phyloP scores from a whole-genome alignment of 352 stramenopile species.

The Globisporangium megalacanthum region DNA sequence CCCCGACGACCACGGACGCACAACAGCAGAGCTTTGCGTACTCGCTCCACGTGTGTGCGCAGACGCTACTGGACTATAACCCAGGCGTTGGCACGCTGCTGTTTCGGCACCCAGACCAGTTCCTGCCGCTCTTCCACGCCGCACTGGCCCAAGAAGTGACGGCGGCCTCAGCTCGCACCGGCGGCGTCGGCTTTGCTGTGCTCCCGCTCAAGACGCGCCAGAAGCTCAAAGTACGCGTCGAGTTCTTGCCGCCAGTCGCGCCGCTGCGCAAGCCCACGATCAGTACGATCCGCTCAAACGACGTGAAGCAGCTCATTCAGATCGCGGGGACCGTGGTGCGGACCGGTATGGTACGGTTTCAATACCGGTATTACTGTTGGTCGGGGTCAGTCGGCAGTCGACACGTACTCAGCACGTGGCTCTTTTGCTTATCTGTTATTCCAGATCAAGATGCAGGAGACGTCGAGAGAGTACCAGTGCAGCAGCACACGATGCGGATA shows the following conservation, averaged over 20 bases:
- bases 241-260: slow-evolving; percentile 85
- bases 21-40: slow-evolving; percentile 33
- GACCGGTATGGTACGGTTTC: slow-evolving; percentile 60
- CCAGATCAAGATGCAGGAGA: slow-evolving; percentile 93
- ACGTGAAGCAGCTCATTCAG: slow-evolving; percentile 88
- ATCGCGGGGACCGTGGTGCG: slow-evolving; percentile 88
- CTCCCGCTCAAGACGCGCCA: slow-evolving; percentile 29
- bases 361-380: neutral
- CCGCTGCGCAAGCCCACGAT: slow-evolving; percentile 84
- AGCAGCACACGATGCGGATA: slow-evolving; percentile 59
- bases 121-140: slow-evolving; percentile 87
- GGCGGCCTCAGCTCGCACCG: slow-evolving; percentile 9
- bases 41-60: slow-evolving; percentile 56
- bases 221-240: slow-evolving; percentile 85
- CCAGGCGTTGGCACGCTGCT: slow-evolving; percentile 79
- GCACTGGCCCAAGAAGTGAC: slow-evolving; percentile 55
- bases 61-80: slow-evolving; percentile 78
- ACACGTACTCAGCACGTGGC: too few species aligned
- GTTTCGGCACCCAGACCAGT: slow-evolving; percentile 82
- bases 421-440: too few species aligned
- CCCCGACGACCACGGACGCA: neutral
- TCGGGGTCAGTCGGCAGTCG: too few species aligned
- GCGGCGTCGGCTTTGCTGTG: slow-evolving; percentile 14
- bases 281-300: slow-evolving; percentile 81
- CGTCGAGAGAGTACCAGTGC: slow-evolving; percentile 83